Evolutionary conservation across 164 flowering plant species (phyloP).

Genomic region (Chloranthus sessilifolius): DNA sequence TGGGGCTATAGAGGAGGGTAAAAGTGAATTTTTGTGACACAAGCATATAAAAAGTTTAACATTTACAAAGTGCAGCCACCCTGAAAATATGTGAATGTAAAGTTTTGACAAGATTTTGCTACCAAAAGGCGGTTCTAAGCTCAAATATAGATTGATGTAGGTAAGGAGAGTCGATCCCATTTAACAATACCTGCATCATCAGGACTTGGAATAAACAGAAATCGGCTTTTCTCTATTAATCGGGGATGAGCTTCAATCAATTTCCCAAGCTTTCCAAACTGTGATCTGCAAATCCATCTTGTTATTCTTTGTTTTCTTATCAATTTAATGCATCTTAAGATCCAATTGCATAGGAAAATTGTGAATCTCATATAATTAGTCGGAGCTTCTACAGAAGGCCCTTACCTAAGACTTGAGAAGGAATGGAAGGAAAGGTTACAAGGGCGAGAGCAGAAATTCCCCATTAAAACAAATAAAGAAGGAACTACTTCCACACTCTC

Average conservation of each 20-base stretch:
- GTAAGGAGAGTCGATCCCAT: too few species aligned
- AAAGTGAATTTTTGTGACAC: too few species aligned
- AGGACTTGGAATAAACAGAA: constrained; percentile 94
- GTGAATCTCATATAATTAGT: too few species aligned
- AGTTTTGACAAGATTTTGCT: too few species aligned
- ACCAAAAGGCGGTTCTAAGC: too few species aligned
- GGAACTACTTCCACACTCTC: constrained; percentile 88
- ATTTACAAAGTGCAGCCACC: too few species aligned
- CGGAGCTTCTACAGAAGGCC: too few species aligned
- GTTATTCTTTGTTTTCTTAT: constrained; percentile 1
- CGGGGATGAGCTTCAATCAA: constrained; percentile 74
- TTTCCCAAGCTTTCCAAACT: constrained; percentile 83
- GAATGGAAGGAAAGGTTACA: constrained; percentile 83
- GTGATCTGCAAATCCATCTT: constrained; percentile 42
- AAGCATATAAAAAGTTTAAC: too few species aligned
- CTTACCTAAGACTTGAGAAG: constrained; percentile 73
- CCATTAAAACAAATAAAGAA: constrained; percentile 93
- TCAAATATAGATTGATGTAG: too few species aligned
- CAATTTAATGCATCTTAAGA: not conserved
- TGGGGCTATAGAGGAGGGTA: too few species aligned
- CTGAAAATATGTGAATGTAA: too few species aligned
- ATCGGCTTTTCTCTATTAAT: constrained; percentile 62
- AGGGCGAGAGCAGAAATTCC: constrained; percentile 89
- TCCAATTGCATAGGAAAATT: not conserved
- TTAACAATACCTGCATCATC: constrained; percentile 89